A percentile compares a stretch with the other conserved stretches of the same genome.
phyloP scores from a whole-genome alignment of 805 yeast species.

The Saturnispora serradocipensis region DNA sequence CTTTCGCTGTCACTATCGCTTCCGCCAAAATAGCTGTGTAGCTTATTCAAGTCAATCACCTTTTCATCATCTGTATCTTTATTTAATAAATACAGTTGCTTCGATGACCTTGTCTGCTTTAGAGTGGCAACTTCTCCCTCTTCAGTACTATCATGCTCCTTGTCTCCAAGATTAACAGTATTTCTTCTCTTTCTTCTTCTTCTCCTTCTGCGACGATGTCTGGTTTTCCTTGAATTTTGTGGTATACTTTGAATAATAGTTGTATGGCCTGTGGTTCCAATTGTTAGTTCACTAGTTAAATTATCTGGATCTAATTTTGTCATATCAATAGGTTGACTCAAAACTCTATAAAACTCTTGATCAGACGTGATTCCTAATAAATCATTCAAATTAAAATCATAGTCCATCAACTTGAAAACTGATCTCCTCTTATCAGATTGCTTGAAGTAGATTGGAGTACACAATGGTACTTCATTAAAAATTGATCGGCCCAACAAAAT shows the following conservation, averaged over 20 bases:
- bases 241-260: slow-evolving; percentile 18
- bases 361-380: slow-evolving; percentile 22
- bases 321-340: slow-evolving; percentile 21
- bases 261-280: slow-evolving; percentile 17
- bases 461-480: slow-evolving; percentile 33
- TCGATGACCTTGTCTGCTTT: slow-evolving; percentile 24
- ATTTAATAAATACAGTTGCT: slow-evolving; percentile 21
- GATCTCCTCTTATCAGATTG: slow-evolving; percentile 20
- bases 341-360: slow-evolving; percentile 19
- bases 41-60: slow-evolving; percentile 22
- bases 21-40: slow-evolving; percentile 24
- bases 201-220: neutral
- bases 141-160: slow-evolving; percentile 7
- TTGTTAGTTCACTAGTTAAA: slow-evolving; percentile 19
- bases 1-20: slow-evolving; percentile 13
- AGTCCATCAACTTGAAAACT: slow-evolving; percentile 25
- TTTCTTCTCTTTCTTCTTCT: slow-evolving; percentile 22
- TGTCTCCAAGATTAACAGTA: slow-evolving; percentile 20
- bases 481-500: slow-evolving; percentile 30
- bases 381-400: slow-evolving; percentile 25
- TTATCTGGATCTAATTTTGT: slow-evolving; percentile 21
- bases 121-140: slow-evolving; percentile 13
- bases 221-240: neutral
- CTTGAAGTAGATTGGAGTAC: slow-evolving; percentile 27
- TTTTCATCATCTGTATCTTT: slow-evolving; percentile 17